Evolutionary conservation across 2,329 filamentous ascomycete genomes (phyloP).

Genomic region (Beauveria sp.): DNA sequence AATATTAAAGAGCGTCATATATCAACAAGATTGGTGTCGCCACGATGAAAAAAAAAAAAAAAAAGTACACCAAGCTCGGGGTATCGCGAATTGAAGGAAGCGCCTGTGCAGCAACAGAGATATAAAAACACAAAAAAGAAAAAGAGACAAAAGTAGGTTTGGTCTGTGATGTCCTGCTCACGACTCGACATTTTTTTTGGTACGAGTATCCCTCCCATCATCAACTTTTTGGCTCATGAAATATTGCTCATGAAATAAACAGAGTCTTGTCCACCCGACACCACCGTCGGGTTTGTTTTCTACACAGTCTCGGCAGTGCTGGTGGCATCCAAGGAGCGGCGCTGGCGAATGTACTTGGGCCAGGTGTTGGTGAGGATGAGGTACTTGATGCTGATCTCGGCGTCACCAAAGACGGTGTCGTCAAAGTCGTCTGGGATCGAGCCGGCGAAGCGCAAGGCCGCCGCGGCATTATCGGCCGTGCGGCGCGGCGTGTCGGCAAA

Average conservation of each 20-base stretch:
- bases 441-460: conserved; percentile 28
- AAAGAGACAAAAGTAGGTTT: not conserved
- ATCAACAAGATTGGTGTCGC: not conserved
- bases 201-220: not conserved
- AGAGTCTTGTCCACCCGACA: not conserved
- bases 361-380: conserved; percentile 64
- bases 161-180: not conserved
- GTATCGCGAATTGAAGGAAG: conserved; percentile 1
- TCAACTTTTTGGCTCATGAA: not conserved
- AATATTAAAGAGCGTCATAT: not conserved
- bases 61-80: conserved; percentile 5
- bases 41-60: not conserved
- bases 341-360: conserved; percentile 49
- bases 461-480: conserved; percentile 15
- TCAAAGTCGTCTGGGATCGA: conserved; percentile 46
- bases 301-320: conserved; percentile 10
- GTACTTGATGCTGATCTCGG: conserved; percentile 56
- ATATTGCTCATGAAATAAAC: not conserved
- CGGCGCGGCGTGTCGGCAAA: conserved; percentile 29
- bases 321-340: conserved; percentile 20
- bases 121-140: not conserved
- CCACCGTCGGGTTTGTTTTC: not conserved
- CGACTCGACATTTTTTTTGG: not conserved
- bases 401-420: conserved; percentile 49
- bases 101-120: not conserved